phyloP scores from a whole-genome alignment of 73 alveolate genomes.

The Paramecium pentaurelia region DNA sequence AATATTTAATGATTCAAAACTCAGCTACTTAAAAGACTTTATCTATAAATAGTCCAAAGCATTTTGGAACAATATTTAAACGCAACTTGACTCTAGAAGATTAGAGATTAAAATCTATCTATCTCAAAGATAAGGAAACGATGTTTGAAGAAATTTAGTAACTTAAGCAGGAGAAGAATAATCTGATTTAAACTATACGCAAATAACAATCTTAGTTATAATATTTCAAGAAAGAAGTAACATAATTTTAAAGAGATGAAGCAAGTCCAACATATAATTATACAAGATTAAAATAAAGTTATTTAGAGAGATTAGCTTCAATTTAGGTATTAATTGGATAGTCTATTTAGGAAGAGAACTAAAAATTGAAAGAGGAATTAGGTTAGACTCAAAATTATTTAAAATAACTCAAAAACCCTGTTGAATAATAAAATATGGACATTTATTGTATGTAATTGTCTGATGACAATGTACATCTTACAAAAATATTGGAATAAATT shows the following conservation, averaged over 20 bases:
- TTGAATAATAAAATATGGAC: neutral
- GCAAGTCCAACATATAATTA: neutral
- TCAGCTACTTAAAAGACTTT: neutral
- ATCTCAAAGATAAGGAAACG: slow-evolving; percentile 6
- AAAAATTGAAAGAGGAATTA: neutral
- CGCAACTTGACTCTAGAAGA: neutral
- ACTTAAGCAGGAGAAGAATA: neutral
- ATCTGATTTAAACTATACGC: neutral
- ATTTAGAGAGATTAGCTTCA: neutral
- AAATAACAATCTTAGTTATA: neutral
- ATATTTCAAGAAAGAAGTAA: slow-evolving; percentile 11
- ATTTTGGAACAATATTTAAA: neutral
- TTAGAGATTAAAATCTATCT: neutral
- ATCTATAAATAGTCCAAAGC: neutral
- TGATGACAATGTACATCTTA: neutral
- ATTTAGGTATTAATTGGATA: neutral
- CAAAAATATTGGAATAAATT: neutral
- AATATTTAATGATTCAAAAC: neutral
- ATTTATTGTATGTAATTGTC: neutral
- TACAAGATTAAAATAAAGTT: neutral
- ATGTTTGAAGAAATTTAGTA: slow-evolving; percentile 19
- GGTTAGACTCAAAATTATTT: neutral
- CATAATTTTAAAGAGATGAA: neutral
- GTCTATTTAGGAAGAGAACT: slow-evolving; percentile 3
- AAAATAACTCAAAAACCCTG: neutral